Evolutionary conservation across 768 basidiomycete genomes (phyloP).

Genomic region (Auricularia heimuer): DNA sequence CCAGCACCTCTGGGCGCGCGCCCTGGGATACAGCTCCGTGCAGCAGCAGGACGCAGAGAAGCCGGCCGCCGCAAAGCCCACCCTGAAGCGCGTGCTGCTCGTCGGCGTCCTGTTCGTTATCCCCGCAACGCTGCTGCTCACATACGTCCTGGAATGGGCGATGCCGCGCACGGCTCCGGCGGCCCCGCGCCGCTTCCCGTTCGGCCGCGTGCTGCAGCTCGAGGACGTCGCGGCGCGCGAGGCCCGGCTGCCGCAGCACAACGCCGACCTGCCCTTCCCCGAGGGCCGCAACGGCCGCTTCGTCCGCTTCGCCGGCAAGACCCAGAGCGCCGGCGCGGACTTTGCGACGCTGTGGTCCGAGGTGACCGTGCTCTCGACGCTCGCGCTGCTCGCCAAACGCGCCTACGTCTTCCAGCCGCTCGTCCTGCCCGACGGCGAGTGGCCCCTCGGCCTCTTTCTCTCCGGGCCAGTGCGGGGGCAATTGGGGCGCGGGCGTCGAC

Average conservation of each 20-base stretch:
- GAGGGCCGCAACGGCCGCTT: not conserved
- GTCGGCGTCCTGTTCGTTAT: not conserved
- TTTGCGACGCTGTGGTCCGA: not conserved
- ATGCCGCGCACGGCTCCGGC: not conserved
- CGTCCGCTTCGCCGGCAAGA: not conserved
- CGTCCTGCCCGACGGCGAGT: not conserved
- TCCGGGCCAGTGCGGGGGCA: constrained; percentile 42
- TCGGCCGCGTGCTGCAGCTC: not conserved
- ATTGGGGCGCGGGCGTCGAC: constrained; percentile 17
- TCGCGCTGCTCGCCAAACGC: not conserved
- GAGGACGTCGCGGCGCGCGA: not conserved
- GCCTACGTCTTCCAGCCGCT: not conserved
- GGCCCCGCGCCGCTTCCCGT: not conserved
- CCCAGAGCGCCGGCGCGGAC: not conserved
- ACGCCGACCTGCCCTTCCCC: not conserved
- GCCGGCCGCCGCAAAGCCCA: not conserved
- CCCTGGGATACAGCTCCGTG: not conserved
- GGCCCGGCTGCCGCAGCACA: not conserved
- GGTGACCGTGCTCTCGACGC: not conserved
- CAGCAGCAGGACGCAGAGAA: not conserved
- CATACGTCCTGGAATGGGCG: not conserved
- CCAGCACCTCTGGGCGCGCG: not conserved
- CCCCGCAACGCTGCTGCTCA: not conserved
- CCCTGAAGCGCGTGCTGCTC: not conserved
- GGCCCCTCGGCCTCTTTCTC: constrained; percentile 48